Evolutionary conservation across 148 eudicot species (phyloP).

Genomic region (Diospyros kaki): DNA sequence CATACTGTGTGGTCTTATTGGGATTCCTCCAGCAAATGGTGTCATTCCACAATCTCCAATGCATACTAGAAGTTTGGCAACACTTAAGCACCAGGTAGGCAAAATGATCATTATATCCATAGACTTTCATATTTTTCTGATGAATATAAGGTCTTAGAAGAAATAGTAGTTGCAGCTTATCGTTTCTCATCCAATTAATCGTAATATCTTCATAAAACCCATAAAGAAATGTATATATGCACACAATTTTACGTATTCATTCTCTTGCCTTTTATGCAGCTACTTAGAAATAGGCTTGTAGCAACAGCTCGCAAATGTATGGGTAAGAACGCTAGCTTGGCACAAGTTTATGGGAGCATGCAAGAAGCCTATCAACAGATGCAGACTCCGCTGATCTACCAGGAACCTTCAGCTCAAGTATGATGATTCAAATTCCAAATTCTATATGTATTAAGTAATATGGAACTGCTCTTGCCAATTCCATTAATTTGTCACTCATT

Average conservation of each 20-base stretch:
- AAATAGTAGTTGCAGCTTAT: neutral
- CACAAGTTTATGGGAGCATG: constrained; percentile 73
- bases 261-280: constrained; percentile 30
- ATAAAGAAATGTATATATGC: neutral
- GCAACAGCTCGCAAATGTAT: constrained; percentile 60
- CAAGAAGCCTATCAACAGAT: constrained; percentile 81
- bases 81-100: constrained; percentile 80
- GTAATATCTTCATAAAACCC: too few species aligned
- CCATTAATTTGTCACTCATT: too few species aligned
- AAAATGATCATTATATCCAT: neutral
- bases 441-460: neutral
- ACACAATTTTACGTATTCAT: neutral
- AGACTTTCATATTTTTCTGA: neutral
- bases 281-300: constrained; percentile 72
- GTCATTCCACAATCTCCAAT: constrained; percentile 91
- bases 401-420: constrained; percentile 54
- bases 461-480: neutral
- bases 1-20: constrained; percentile 73
- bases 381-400: constrained; percentile 86
- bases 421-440: too few species aligned
- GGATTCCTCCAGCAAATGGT: constrained; percentile 84
- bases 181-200: neutral
- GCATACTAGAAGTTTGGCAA: constrained; percentile 88
- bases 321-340: constrained; percentile 58
- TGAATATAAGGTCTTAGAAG: neutral